Percentiles rank a stretch among this genome's conserved stretches.
phyloP scores from a whole-genome alignment of 2,329 filamentous ascomycete genomes.

The Pseudocercospora macadamiae region DNA sequence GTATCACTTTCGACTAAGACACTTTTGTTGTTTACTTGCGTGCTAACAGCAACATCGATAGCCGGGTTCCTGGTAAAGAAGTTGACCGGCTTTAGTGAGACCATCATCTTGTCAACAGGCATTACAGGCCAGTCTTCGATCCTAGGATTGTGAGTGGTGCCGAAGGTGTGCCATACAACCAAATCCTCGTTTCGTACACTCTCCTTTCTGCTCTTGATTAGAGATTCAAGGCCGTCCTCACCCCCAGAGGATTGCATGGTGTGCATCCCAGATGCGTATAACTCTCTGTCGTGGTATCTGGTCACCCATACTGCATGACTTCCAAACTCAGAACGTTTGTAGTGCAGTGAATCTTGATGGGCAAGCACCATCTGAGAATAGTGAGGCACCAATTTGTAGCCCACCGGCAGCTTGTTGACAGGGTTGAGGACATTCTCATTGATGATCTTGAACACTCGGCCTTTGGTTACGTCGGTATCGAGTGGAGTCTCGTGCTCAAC shows the following conservation, averaged over 20 bases:
- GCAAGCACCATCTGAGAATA: conserved; percentile 56
- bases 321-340: conserved; percentile 62
- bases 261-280: conserved; percentile 59
- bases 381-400: conserved; percentile 54
- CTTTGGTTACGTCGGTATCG: conserved; percentile 49
- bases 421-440: conserved; percentile 50
- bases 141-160: conserved; percentile 60
- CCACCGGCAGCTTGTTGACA: conserved; percentile 52
- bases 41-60: conserved; percentile 57
- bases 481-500: conserved; percentile 53
- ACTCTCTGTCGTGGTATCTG: conserved; percentile 60
- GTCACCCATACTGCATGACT: conserved; percentile 64
- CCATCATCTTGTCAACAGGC: conserved; percentile 60
- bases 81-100: conserved; percentile 60
- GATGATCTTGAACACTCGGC: conserved; percentile 55
- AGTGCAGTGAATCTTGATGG: conserved; percentile 57
- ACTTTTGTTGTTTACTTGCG: conserved; percentile 52
- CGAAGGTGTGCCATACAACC: conserved; percentile 62
- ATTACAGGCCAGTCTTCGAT: conserved; percentile 63
- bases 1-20: conserved; percentile 32
- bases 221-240: conserved; percentile 52
- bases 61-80: conserved; percentile 63
- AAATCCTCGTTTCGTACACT: conserved; percentile 58
- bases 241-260: conserved; percentile 59
- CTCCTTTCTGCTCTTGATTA: no score